Base-by-base conservation (phyloP, 1,284 basidiomycete species). In the Pascua sp. region DNA sequence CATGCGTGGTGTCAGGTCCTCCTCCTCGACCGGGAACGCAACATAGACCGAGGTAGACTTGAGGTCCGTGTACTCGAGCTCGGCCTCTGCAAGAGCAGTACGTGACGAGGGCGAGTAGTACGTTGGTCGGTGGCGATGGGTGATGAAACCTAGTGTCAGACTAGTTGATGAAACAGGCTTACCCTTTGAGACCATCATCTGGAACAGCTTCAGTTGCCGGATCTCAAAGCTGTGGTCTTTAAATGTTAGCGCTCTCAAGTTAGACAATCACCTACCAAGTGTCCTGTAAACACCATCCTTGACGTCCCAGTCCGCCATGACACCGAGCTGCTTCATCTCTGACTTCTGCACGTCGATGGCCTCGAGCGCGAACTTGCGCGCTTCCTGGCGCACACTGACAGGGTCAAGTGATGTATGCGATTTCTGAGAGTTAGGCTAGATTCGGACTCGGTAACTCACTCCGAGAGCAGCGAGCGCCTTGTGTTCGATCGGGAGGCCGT, bases 401-500 rank as follows among this genome's bases (percentile, higher is more conserved):
- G 88, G 80, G 2, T 85, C 73, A 8, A 90, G 76, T 10, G 80
- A 81, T 81, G 73, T 64, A 60, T 75, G 75, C 0, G 68, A 70
- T 66, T 65, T 70, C 67, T 75, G 57, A 12, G 17, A 50, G 15
- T 32, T 54, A 38, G 39, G 24, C 50, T 36, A 15, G 38, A 13
- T 10, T 5, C 42, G 42, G 5, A 13, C 1, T 0, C 4, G 5
- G 3, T 1, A 12, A 58, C 83, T 58, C 70, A 87, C 90, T 56
- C 83, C 83, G n/a, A 90, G 80, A 48, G 86, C 83, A 61, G 87
- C 81, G 38, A 97, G 78, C 0, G 92, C 89, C 72, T 95, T 96
- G 67, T 91, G 90, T 75, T 96, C 93, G 62, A 99, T 97, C 0
- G 96, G 96, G 15, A 98, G 83, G 2, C 96, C 96, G 70, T 98